Evolutionary conservation across 176 grass and related monocot species (phyloP), one percentile per base, ranked within the genome.

Genomic region (Thalia dealbata): DNA sequence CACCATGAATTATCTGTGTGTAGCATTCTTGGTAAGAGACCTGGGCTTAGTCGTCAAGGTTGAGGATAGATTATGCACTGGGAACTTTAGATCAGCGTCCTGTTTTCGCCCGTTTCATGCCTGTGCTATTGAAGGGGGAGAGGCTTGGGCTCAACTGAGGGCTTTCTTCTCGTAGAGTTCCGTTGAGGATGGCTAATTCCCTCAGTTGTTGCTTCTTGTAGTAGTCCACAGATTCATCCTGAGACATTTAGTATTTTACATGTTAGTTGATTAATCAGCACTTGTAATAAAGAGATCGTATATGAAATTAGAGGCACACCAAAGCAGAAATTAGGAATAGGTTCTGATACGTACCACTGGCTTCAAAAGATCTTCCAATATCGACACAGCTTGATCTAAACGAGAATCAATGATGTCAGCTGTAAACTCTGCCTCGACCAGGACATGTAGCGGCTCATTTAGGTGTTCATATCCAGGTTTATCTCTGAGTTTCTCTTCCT

Each of bases 191-290:
- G 71, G 71, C 71, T 7, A 73, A 58, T 56, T 73, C 71, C 15
- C 71, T 55, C 18, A 73, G 52, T 18, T 73, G 71, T 41, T 73
- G 71, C 71, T 73, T 73, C 71, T 73, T 73, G 71, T 73, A 73
- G 71, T 73, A 73, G 71, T 73, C 71, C 50, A 73, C 52, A 35
- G 71, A 73, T 26, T 73, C 71, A n/a, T 73, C 71, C 71, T 73
- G 71, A 13, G 25, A 52, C 21, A 72, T 52, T 61, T 1, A 24
- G 26, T 25, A 10, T 12, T 61, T 52, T 13, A 52, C 13, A 18
- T n/a, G 6, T n/a, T 3, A 44, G 3, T 4, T 10, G 11, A 3
- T 10, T 48, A 48, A 48, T 48, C 45, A 48, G 6, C 45, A 44
- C 6, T 44, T 44, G 42, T 44, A 9, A 44, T 44, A 44, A 4